phyloP scores from a whole-genome alignment of 2,329 filamentous ascomycete genomes.

The Fonsecaea monophora region DNA sequence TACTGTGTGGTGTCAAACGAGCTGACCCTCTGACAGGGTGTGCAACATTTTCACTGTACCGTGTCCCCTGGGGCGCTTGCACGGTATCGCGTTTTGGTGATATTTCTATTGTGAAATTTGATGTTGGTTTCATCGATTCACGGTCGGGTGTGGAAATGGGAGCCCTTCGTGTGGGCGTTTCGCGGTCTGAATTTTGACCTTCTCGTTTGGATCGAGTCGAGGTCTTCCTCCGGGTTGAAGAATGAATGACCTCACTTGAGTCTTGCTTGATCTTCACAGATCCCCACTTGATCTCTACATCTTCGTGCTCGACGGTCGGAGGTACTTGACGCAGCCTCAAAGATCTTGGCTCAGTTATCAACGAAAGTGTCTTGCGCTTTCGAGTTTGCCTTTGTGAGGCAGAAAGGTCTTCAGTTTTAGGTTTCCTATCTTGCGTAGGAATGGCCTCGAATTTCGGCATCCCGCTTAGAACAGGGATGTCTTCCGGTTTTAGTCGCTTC shows the following conservation, averaged over 20 bases:
- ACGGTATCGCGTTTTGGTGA: neutral
- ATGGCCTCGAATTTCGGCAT: neutral
- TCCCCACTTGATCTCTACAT: neutral
- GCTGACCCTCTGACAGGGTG: neutral
- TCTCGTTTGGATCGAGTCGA: neutral
- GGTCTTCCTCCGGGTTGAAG: neutral
- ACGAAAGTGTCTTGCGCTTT: neutral
- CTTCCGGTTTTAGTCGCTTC: too few species aligned
- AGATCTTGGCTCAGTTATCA: neutral
- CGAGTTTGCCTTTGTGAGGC: neutral
- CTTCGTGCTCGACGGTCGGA: neutral
- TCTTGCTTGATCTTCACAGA: neutral
- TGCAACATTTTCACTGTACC: neutral
- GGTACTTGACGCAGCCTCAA: neutral
- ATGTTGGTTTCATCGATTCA: too few species aligned
- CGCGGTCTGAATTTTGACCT: neutral
- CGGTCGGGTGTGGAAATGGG: too few species aligned
- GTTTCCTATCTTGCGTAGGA: conserved; percentile 23
- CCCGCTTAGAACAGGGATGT: too few species aligned
- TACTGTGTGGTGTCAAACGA: neutral
- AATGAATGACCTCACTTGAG: neutral
- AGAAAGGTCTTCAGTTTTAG: conserved; percentile 17
- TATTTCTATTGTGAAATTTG: too few species aligned
- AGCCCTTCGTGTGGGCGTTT: neutral
- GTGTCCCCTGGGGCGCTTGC: neutral